phyloP scores from a whole-genome alignment of 352 stramenopile species.

The Pythium grandisporangium region DNA sequence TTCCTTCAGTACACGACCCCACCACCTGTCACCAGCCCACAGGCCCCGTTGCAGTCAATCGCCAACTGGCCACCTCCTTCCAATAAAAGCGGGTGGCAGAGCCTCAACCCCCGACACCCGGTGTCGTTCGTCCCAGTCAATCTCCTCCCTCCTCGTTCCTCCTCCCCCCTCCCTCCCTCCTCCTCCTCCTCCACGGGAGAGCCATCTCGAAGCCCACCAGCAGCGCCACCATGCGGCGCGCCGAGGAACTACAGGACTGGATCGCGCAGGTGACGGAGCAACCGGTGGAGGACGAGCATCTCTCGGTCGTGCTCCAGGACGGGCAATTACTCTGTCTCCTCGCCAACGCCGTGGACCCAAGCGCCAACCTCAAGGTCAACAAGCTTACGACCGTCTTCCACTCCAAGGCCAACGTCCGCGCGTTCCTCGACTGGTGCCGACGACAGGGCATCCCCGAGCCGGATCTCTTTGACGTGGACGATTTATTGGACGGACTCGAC shows the following conservation, averaged over 20 bases:
- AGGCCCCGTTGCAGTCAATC: too few relatives aligned
- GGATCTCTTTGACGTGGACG: slow-evolving; percentile 74
- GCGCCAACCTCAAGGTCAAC: slow-evolving; percentile 73
- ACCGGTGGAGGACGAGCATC: slow-evolving; percentile 58
- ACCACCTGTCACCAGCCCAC: too few relatives aligned
- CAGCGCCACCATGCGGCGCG: slow-evolving; percentile 36
- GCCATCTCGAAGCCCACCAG: neutral
- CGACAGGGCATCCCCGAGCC: slow-evolving; percentile 53
- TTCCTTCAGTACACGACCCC: too few relatives aligned
- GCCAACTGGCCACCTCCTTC: too few relatives aligned
- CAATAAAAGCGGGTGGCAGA: too few relatives aligned
- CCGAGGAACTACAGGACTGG: slow-evolving; percentile 79
- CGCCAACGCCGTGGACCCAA: slow-evolving; percentile 72
- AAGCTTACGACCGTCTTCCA: slow-evolving; percentile 87
- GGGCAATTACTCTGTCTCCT: slow-evolving; percentile 81
- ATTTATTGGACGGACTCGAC: slow-evolving; percentile 57
- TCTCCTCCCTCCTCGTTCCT: neutral
- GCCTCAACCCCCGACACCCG: too few relatives aligned
- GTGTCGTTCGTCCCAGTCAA: too few relatives aligned
- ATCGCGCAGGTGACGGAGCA: slow-evolving; percentile 75
- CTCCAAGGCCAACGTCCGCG: slow-evolving; percentile 74
- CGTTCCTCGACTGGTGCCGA: slow-evolving; percentile 78
- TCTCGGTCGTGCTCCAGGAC: slow-evolving; percentile 76
- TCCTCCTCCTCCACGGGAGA: neutral
- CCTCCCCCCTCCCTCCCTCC: neutral